A percentile compares a stretch with the other conserved stretches of the same genome.
phyloP scores from a whole-genome alignment of 371 early-diverging fungal genomes.

The Mortierella polycephala region DNA sequence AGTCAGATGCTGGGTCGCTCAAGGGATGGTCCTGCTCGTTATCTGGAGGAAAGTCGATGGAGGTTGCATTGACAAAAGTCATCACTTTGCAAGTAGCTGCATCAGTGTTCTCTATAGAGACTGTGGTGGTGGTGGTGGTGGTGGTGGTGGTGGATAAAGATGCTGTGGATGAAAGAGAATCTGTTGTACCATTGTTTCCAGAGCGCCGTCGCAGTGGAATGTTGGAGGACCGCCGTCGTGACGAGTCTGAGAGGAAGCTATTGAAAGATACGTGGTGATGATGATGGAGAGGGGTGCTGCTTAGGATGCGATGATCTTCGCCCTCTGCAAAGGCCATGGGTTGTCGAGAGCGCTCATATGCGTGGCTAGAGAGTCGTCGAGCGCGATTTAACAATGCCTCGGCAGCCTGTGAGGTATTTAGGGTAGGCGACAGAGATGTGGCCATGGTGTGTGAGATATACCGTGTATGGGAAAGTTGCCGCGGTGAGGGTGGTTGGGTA shows the following conservation, averaged over 20 bases:
- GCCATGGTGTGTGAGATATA: conserved; percentile 9
- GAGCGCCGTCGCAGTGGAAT: not conserved
- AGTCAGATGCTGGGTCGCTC: not conserved
- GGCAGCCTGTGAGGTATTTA: conserved; percentile 27
- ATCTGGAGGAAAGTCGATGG: not conserved
- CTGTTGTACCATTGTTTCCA: not conserved
- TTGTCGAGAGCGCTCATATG: conserved; percentile 25
- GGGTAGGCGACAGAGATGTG: conserved; percentile 3
- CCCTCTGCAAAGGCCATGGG: conserved; percentile 36
- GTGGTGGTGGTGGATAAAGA: conserved; percentile 1
- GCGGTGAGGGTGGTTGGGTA: not conserved
- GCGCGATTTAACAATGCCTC: conserved; percentile 41
- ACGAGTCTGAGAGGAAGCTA: not conserved
- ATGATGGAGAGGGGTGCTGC: not conserved
- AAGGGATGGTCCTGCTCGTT: not conserved
- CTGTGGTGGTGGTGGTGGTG: not conserved
- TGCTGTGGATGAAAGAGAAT: conserved; percentile 5
- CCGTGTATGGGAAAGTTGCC: not conserved
- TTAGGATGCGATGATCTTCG: conserved; percentile 14
- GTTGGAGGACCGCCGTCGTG: conserved; percentile 14
- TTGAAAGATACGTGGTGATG: conserved; percentile 14
- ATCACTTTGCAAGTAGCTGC: no score
- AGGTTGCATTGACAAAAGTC: not conserved
- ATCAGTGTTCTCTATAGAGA: no score
- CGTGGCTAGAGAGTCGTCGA: conserved; percentile 40